Conservation (phyloP, 129 eudicot species). For the Centrapalus pauciflorus region DNA sequence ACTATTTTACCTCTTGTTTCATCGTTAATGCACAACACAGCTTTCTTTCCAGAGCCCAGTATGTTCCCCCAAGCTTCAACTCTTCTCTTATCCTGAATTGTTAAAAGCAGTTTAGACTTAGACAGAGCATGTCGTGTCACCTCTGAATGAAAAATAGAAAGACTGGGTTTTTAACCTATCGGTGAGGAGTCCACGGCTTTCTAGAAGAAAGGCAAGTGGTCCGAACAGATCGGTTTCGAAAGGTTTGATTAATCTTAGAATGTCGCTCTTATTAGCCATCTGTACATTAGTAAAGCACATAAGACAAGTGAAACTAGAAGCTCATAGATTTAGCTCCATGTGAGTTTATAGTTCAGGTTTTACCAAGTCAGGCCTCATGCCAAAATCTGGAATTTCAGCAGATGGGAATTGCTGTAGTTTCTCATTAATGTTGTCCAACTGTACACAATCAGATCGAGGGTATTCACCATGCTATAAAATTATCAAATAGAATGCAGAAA, state of each 20-base stretch:
- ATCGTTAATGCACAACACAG: conserved; percentile 56
- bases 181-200: conserved; percentile 59
- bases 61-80: conserved; percentile 65
- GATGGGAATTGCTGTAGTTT: conserved; percentile 40
- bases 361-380: conserved; percentile 18
- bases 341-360: too few relatives aligned
- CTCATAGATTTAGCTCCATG: too few relatives aligned
- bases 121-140: neutral
- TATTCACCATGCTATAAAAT: neutral
- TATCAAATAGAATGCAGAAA: too few relatives aligned
- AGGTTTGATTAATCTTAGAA: conserved; percentile 8
- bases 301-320: too few relatives aligned
- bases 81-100: conserved; percentile 74
- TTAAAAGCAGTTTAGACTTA: conserved; percentile 3
- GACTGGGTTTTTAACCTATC: conserved; percentile 51
- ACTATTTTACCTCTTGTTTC: conserved; percentile 52
- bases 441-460: conserved; percentile 24
- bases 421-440: conserved; percentile 92
- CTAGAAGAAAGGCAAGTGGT: conserved; percentile 63
- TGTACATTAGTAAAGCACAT: too few relatives aligned
- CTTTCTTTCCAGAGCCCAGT: conserved; percentile 91
- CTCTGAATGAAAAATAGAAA: neutral
- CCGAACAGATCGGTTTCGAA: conserved; percentile 47
- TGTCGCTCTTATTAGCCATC: too few relatives aligned
- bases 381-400: conserved; percentile 20